Evolutionary conservation across 176 grass and related monocot genomes (phyloP), one percentile per base, ranked within the genome.

Genomic region (Pontederia paniculata): DNA sequence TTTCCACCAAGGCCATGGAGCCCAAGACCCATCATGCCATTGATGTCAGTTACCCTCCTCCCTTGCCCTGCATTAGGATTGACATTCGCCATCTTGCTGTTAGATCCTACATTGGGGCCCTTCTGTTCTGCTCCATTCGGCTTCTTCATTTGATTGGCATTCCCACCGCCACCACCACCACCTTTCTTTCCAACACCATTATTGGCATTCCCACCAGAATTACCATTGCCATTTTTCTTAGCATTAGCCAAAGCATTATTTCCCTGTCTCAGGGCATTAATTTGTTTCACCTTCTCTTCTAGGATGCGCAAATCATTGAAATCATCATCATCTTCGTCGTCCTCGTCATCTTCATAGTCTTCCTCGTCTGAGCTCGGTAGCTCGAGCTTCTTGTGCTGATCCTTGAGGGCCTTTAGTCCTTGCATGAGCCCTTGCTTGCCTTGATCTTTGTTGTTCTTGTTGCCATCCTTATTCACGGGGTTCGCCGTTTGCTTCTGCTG

Each of bases 381-480:
- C 18, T 86, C 55, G 53, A 78, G 70, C 68, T 89, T 85, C 71
- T 46, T 77, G 74, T 90, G 83, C 78, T 84, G 86, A 63, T 59
- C 78, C 52, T 88, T 87, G 77, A 97, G 90, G 56, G 73, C 63
- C 70, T 90, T 78, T 44, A 97, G 82, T 48, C 77, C 83, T 74
- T 83, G 89, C 62, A 89, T 80, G 70, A 95, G 81, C 62, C 74
- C 20, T 69, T 83, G 74, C 66, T 83, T 95, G 12, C 64, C 80
- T 61, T 87, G 80, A 0, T 87, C 86, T 69, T 87, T 90, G 5
- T 73, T 78, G 12, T 70, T 73, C 49, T 62, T 67, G 79, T 58
- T 76, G 72, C 57, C 55, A 12, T 47, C 52, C 58, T 74, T 66
- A 56, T 89, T 89, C 68, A 42, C 60, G 19, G 48, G 62, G 44